Evolutionary conservation across 441 rosid genomes (phyloP).

Genomic region (Lepidium campestre): DNA sequence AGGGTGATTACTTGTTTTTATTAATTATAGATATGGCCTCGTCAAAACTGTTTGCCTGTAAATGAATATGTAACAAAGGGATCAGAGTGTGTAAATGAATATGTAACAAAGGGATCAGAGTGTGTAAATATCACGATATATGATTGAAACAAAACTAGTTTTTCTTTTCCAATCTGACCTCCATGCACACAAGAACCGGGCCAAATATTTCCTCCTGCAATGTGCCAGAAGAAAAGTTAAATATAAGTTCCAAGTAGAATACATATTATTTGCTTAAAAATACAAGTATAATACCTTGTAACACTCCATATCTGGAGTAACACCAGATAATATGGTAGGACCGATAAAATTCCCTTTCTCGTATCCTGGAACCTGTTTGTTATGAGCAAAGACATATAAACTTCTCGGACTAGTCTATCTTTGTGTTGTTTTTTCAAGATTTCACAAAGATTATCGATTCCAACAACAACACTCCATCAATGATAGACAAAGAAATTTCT

Average conservation of each 20-base stretch:
- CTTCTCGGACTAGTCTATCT: neutral
- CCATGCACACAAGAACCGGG: slow-evolving; percentile 89
- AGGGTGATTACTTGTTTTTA: slow-evolving; percentile 55
- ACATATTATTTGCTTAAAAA: neutral
- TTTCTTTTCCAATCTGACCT: slow-evolving; percentile 38
- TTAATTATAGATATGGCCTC: slow-evolving; percentile 79
- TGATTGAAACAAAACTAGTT: neutral
- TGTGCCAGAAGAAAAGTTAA: slow-evolving; percentile 2
- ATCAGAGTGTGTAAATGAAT: slow-evolving; percentile 20
- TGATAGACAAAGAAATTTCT: neutral
- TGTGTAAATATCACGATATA: slow-evolving; percentile 16
- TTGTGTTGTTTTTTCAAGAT: neutral
- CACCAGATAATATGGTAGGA: slow-evolving; percentile 79
- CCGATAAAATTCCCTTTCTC: slow-evolving; percentile 87
- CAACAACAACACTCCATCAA: neutral
- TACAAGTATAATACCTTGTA: slow-evolving; percentile 55
- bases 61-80: neutral
- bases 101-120: neutral
- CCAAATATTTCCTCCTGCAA: slow-evolving; percentile 96
- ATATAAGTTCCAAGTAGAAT: neutral
- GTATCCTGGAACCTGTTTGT: slow-evolving; percentile 76
- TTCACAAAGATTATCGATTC: neutral
- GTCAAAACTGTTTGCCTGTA: slow-evolving; percentile 76
- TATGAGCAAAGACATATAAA: neutral
- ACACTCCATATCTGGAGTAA: slow-evolving; percentile 85